Evolutionary conservation across 371 early-diverging fungal species (phyloP), one percentile per base, ranked within the genome.

Genomic region (Zychaea mexicana): DNA sequence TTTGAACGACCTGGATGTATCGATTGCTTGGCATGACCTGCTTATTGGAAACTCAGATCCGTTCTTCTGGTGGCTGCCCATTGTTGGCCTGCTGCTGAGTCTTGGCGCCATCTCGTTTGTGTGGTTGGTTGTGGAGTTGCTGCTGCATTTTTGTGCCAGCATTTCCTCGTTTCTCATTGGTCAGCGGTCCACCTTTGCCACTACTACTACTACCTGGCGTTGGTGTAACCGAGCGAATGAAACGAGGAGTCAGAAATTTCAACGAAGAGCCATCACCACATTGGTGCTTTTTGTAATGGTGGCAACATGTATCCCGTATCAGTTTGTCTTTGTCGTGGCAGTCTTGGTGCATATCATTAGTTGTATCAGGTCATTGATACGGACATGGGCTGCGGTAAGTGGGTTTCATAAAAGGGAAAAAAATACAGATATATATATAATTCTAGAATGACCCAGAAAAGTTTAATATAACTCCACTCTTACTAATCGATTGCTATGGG

Each of bases 281-380:
- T 30, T 84, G 15, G 57, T 88, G 17, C 53, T 88, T 9, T 85
- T 88, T 67, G 66, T 88, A n/a, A 65, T 90, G 64, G 92, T 92
- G 3, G 86, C 87, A 28, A 87, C 90, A 0, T 84, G 87, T 72
- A 87, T 92, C 22, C 92, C 93, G 1, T 93, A 92, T 72, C 93
- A 93, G 68, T 91, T 92, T 81, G 90, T 90, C 0, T 93, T 91
- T 76, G 77, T 91, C 3, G 87, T 90, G 22, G 89, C 91, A 2
- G 90, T 90, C 62, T 65, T 92, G 27, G 90, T 90, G 9, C 93
- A 93, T 57, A 81, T 86, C 39, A 77, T 90, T 26, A 85, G 87
- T 5, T 85, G 87, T 53, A 76, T 88, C 6, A 77, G 91, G 10
- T 82, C 90, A 2, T 62, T 84, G 58, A 56, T 79, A 21, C 58